Percentiles rank a stretch among this genome's conserved stretches.
These are phyloP conservation scores for Yamagishiella unicocca DNA, from an alignment of 139 green algal species.

Conservation along the genomic window DNA sequence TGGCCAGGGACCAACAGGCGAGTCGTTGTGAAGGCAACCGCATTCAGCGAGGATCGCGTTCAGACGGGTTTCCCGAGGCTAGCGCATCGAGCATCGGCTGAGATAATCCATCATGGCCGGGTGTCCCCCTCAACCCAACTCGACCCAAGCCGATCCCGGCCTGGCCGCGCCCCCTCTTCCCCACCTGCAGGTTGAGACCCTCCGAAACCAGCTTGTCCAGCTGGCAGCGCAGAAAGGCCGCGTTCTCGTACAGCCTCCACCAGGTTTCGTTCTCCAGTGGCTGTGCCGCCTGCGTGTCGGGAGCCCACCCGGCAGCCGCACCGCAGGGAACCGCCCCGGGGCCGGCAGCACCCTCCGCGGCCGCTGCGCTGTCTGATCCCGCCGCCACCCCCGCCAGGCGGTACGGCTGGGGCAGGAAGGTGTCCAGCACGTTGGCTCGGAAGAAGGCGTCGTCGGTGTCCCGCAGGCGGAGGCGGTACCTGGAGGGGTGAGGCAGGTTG, in stretches of 20 bases:
- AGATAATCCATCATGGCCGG: too few relatives aligned
- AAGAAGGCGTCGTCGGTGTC: conserved; percentile 67
- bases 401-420: conserved; percentile 55
- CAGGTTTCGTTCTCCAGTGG: conserved; percentile 63
- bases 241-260: conserved; percentile 62
- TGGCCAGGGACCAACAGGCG: too few relatives aligned
- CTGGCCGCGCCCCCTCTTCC: too few relatives aligned
- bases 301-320: neutral
- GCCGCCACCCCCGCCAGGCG: conserved; percentile 49
- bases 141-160: too few relatives aligned
- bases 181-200: conserved; percentile 53
- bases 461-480: conserved; percentile 60
- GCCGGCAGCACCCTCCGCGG: neutral
- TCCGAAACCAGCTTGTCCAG: conserved; percentile 35
- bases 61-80: too few relatives aligned
- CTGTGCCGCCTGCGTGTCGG: neutral
- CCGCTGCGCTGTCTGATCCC: neutral
- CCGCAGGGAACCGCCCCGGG: neutral
- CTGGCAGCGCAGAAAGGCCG: conserved; percentile 47
- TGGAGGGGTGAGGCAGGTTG: neutral
- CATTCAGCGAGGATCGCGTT: too few relatives aligned
- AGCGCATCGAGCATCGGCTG: too few relatives aligned
- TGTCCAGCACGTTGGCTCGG: conserved; percentile 53
- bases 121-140: too few relatives aligned
- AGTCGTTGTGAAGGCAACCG: too few relatives aligned